These are phyloP conservation scores for Lotmaria passim DNA, from an alignment of 208 protist genomes.

Conservation along the genomic window DNA sequence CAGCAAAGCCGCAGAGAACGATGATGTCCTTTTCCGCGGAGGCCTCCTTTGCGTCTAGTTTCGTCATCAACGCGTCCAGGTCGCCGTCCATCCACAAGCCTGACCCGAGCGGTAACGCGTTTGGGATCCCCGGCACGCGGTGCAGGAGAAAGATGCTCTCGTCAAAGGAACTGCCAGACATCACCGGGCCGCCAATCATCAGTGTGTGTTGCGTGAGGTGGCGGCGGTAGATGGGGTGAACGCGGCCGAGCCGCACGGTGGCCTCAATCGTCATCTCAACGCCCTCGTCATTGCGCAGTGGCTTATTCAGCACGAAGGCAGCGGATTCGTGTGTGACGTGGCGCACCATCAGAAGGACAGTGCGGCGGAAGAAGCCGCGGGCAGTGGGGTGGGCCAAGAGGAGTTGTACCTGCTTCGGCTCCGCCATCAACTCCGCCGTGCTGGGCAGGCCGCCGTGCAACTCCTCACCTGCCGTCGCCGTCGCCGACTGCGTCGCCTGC, in stretches of 20 bases:
- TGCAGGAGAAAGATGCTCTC: constrained; percentile 78
- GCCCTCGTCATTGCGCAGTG: constrained; percentile 60
- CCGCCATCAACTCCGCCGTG: constrained; percentile 20
- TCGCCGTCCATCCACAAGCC: constrained; percentile 78
- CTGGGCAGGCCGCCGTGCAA: constrained; percentile 14
- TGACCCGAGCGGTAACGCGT: constrained; percentile 58
- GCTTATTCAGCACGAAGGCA: constrained; percentile 81
- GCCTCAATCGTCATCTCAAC: constrained; percentile 52
- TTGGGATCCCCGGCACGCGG: constrained; percentile 61
- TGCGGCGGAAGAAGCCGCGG: constrained; percentile 70
- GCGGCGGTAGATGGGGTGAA: constrained; percentile 67
- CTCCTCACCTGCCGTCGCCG: constrained; percentile 16
- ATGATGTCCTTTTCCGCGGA: constrained; percentile 66
- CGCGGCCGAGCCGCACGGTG: constrained; percentile 49
- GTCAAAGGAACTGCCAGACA: constrained; percentile 67
- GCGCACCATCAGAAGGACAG: constrained; percentile 71
- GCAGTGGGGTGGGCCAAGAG: constrained; percentile 77
- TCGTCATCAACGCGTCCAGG: constrained; percentile 65
- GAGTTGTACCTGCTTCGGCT: constrained; percentile 65
- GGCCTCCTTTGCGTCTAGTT: constrained; percentile 58
- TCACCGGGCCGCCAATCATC: constrained; percentile 83
- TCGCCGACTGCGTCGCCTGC: constrained; percentile 13
- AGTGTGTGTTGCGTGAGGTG: constrained; percentile 68
- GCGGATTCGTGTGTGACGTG: constrained; percentile 60
- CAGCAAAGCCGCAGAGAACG: constrained; percentile 78